Evolutionary conservation across 768 basidiomycete genomes (phyloP), one percentile per base, ranked within the genome.

Genomic region (Lentinula lateritia): DNA sequence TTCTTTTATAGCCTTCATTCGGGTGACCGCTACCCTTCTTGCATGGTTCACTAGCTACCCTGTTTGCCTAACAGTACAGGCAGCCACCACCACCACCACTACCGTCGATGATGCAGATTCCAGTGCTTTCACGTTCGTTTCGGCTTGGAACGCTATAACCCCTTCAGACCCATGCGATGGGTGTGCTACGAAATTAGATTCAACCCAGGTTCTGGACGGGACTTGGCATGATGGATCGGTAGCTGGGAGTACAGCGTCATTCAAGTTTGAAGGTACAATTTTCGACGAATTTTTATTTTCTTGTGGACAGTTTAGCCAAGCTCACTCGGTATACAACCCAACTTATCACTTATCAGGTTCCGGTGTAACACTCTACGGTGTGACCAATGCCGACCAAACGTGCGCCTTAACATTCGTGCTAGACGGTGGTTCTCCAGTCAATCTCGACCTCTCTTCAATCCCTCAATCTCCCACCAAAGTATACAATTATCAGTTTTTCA

Each of bases 121-220:
- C 85, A 28, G 28, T 28, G 5, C 75, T 78, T 1, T 67, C 73
- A 50, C 88, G 87, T 67, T 28, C 80, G 28, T 15, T 12, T 50
- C 48, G 12, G 48, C 48, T 13, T 50, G 48, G 48, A 50, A 50
- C 32, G 48, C 32, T 9, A 32, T 50, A 12, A 23, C 20, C 5
- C 48, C 48, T 2, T 50, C 48, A 13, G 15, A 50, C 20, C 48
- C 48, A 9, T 50, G 48, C 32, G 32, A 34, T 34, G 48, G 48
- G 9, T 50, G 23, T 86, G 83, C 65, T 88, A 89, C 64, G 78
- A 85, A 68, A 85, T 84, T 23, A 79, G 87, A 13, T 88, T 80
- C 62, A 62, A 86, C 16, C 85, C 83, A 0, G 89, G 87, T 63
- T 72, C 79, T 20, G 71, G 78, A 53, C 18, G 52, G 52, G 6